Evolutionary conservation across 495 filamentous ascomycete species (phyloP).

Genomic region (Lasiosphaeria miniovina): DNA sequence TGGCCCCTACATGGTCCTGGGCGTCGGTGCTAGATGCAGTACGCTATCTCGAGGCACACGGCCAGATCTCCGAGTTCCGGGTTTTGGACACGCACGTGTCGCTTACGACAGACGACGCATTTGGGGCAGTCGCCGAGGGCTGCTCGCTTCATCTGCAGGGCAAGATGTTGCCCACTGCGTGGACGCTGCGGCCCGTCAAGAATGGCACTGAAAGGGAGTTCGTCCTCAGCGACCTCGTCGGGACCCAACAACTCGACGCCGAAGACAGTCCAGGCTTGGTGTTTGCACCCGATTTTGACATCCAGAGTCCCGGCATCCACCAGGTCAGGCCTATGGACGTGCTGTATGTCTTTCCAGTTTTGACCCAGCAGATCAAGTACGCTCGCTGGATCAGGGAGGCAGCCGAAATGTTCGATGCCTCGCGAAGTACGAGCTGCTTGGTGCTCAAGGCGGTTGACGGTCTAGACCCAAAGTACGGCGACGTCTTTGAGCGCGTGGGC

Average conservation of each 20-base stretch:
- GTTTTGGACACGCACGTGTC: constrained; percentile 1
- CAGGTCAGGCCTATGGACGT: not conserved
- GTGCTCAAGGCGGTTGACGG: not conserved
- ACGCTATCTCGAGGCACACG: not conserved
- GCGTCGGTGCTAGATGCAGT: not conserved
- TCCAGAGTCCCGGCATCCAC: not conserved
- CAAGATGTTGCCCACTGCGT: not conserved
- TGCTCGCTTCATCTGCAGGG: not conserved
- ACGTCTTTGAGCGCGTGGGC: not conserved
- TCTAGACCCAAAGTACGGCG: not conserved
- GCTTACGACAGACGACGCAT: not conserved
- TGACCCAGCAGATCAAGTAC: not conserved
- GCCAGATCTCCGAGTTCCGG: not conserved
- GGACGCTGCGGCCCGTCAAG: not conserved
- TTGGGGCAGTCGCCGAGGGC: not conserved
- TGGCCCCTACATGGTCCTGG: not conserved
- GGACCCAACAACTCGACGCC: not conserved
- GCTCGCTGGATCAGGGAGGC: not conserved
- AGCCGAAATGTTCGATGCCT: not conserved
- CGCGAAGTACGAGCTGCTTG: not conserved
- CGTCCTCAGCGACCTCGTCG: constrained; percentile 1
- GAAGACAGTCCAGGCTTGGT: not conserved
- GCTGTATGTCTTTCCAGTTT: not conserved
- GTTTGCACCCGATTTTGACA: constrained; percentile 1
- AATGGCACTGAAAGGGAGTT: not conserved